Evolutionary conservation across 345 rosid species (phyloP), one percentile per base, ranked within the genome.

Genomic region (Populus pruinosa): DNA sequence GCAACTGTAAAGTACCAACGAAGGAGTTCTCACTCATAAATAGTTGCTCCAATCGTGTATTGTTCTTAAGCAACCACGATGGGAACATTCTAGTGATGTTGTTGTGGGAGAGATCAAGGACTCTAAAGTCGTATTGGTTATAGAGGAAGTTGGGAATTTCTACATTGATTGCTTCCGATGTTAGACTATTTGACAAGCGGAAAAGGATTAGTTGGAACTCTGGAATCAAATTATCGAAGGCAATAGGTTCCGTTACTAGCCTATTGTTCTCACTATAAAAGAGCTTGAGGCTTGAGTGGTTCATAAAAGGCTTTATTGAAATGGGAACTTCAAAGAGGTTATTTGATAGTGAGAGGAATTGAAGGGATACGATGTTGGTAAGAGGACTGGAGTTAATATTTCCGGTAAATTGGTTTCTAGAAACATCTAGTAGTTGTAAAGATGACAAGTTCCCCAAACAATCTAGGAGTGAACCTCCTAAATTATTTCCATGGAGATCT

Each of bases 31-130:
- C 35, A 0, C 0, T 12, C 5, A 85, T 12, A 3, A 9, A 0
- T 1, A 82, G 39, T 0, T 0, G 0, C 25, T 49, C 35, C 23
- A 85, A 69, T 1, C 35, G 43, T 39, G 80, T 56, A n/a, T 85
- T 85, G 70, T 85, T 85, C 23, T 31, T 12, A 5, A 85, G 18
- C 39, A 80, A 67, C 87, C 88, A 85, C n/a, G 11, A 0, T 1
- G 82, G 86, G 25, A 80, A 62, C 9, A 16, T 27, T 53, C 74
- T 80, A 0, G 0, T 47, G 8, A 84, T 6, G 1, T 29, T 12
- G n/a, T 17, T 67, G 1, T 41, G 8, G 18, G 64, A 61, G 2
- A 84, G 78, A 41, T 64, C 70, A 50, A 78, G 59, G 1, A 0
- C 0, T 62, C 39, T 67, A 62, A 84, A 35, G 16, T 84, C 43